phyloP scores from a whole-genome alignment of 2,329 filamentous ascomycete species.

The Teratosphaeria gauchensis region DNA sequence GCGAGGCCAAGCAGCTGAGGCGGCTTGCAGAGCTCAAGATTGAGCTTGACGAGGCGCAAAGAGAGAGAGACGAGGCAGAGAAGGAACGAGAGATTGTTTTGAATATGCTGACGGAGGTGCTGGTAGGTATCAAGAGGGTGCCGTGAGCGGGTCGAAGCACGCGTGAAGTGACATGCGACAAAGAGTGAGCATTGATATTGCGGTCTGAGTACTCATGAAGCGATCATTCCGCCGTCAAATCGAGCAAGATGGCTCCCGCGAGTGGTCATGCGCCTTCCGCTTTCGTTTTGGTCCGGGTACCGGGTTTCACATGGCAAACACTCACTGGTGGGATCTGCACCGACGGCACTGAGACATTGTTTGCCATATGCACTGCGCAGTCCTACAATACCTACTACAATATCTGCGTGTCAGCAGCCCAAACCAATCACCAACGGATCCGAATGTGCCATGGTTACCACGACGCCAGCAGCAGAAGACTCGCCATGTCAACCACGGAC shows the following conservation, averaged over 20 bases:
- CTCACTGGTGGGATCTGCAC: background rate
- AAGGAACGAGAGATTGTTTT: slow-evolving; percentile 34
- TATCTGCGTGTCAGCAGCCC: background rate
- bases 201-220: background rate
- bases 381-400: background rate
- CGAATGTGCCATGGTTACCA: background rate
- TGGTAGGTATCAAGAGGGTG: background rate
- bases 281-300: background rate
- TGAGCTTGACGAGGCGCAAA: slow-evolving; percentile 34
- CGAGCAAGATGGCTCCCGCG: background rate
- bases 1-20: slow-evolving; percentile 64
- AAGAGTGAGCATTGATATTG: background rate
- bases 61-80: slow-evolving; percentile 31
- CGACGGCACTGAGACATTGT: background rate
- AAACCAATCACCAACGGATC: background rate
- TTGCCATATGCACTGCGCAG: background rate
- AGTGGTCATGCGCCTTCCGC: background rate
- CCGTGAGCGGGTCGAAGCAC: background rate
- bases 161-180: background rate
- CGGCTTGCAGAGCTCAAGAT: slow-evolving; percentile 40
- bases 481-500: background rate
- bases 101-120: slow-evolving; percentile 35
- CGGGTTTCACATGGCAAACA: background rate
- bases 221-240: background rate
- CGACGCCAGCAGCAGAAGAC: background rate